phyloP scores from a whole-genome alignment of 2,329 filamentous ascomycete species.

The Zasmidium citrigriseum region DNA sequence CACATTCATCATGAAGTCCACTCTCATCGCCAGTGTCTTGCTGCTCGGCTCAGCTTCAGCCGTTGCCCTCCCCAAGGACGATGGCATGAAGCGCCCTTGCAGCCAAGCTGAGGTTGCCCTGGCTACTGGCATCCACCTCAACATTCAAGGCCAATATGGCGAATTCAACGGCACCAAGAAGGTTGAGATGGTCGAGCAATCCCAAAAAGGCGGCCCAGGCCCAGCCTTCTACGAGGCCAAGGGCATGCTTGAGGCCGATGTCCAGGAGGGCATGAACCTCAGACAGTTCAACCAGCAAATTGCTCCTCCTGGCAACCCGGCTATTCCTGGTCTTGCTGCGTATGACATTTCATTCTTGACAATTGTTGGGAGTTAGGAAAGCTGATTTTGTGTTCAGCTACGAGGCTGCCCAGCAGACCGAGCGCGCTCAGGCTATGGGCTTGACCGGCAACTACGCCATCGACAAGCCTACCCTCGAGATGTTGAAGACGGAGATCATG shows the following conservation, averaged over 20 bases:
- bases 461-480: slow-evolving; percentile 17
- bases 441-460: slow-evolving; percentile 16
- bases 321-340: neutral
- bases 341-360: neutral
- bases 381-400: slow-evolving; percentile 10
- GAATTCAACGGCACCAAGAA: slow-evolving; percentile 24
- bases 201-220: slow-evolving; percentile 4
- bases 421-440: slow-evolving; percentile 14
- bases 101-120: slow-evolving; percentile 19
- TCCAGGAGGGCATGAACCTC: slow-evolving; percentile 20
- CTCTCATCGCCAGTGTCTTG: neutral
- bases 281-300: slow-evolving; percentile 25
- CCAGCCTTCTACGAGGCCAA: slow-evolving; percentile 20
- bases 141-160: slow-evolving; percentile 24
- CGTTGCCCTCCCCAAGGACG: neutral
- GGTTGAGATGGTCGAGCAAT: slow-evolving; percentile 17
- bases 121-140: slow-evolving; percentile 27
- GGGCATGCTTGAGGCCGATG: slow-evolving; percentile 18
- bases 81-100: slow-evolving; percentile 13
- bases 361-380: too few relatives aligned
- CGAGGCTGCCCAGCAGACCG: slow-evolving; percentile 21
- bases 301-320: slow-evolving; percentile 11
- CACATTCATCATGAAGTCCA: slow-evolving; percentile 14
- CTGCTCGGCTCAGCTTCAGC: slow-evolving; percentile 8
- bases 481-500: slow-evolving; percentile 22